Percentiles rank a stretch among this genome's conserved stretches.
phyloP scores from a whole-genome alignment of 139 green algal genomes.

The Chlorella sp. region DNA sequence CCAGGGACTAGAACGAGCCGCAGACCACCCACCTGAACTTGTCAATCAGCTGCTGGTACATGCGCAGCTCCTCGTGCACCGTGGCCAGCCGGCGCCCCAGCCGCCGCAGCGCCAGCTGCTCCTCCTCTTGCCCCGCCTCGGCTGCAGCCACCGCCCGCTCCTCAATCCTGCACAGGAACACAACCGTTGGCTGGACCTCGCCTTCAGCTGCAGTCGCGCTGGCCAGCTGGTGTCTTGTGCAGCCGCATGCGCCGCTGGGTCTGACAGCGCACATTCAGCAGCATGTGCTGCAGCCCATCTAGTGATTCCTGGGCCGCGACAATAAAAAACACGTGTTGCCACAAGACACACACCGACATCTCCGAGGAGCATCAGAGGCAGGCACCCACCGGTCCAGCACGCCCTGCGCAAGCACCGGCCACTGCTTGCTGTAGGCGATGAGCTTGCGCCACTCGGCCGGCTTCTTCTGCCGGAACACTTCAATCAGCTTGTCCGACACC shows the following conservation, averaged over 20 bases:
- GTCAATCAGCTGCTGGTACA: constrained; percentile 44
- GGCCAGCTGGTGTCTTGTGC: too few species aligned
- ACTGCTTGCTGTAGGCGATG: constrained; percentile 71
- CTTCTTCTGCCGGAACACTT: constrained; percentile 58
- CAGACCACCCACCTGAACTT: constrained; percentile 48
- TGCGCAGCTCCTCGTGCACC: constrained; percentile 58
- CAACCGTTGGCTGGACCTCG: too few species aligned
- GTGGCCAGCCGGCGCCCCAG: constrained; percentile 43
- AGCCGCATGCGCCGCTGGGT: too few species aligned
- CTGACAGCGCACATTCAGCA: too few species aligned
- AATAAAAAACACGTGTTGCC: too few species aligned
- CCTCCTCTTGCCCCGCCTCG: constrained; percentile 26
- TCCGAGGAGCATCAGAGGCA: too few species aligned
- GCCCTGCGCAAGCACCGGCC: constrained; percentile 54
- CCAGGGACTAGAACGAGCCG: too few species aligned
- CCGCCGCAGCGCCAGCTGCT: constrained; percentile 41
- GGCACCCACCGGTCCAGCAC: constrained; percentile 56
- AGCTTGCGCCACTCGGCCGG: constrained; percentile 71
- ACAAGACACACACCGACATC: not conserved
- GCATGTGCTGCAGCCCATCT: too few species aligned
- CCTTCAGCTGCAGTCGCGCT: too few species aligned
- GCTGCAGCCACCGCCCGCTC: constrained; percentile 24
- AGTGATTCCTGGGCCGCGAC: too few species aligned
- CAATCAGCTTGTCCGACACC: constrained; percentile 74
- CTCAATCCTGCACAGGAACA: constrained; percentile 58